phyloP scores from a whole-genome alignment of 2,329 filamentous ascomycete species.

The Talaromyces piceae region DNA sequence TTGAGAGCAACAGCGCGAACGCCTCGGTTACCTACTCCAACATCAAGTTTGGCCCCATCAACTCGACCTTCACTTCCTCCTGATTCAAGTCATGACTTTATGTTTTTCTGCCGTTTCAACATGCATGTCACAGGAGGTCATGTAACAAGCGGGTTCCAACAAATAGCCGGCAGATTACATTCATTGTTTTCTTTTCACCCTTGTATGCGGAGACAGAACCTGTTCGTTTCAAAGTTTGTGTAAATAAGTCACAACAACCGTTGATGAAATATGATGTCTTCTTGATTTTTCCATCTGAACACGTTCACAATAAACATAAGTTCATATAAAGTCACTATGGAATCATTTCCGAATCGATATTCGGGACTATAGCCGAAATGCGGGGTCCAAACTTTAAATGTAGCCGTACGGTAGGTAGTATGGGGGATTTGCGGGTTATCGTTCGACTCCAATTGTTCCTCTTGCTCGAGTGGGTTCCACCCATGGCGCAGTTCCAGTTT shows the following conservation, averaged over 20 bases:
- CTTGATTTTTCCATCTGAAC: neutral
- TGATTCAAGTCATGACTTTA: neutral
- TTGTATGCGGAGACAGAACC: neutral
- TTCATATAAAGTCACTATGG: neutral
- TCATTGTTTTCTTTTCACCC: neutral
- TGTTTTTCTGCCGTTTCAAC: neutral
- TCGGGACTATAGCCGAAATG: neutral
- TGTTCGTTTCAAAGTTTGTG: neutral
- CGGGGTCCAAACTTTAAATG: neutral
- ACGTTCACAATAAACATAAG: neutral
- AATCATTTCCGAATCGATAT: neutral
- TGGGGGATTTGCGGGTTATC: neutral
- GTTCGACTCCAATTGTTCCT: neutral
- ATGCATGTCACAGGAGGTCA: neutral
- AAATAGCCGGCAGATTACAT: neutral
- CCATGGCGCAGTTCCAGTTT: neutral
- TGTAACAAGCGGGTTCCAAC: neutral
- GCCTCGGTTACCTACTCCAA: conserved; percentile 52
- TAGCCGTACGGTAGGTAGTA: neutral
- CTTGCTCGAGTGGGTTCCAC: neutral
- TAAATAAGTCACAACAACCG: neutral
- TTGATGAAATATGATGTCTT: neutral
- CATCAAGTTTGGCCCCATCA: conserved; percentile 53
- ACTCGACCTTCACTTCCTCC: conserved; percentile 35
- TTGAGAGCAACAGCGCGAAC: conserved; percentile 26